Evolutionary conservation across 148 eudicot genomes (phyloP), one percentile per base, ranked within the genome.

Genomic region (Chenopodium suecicum): DNA sequence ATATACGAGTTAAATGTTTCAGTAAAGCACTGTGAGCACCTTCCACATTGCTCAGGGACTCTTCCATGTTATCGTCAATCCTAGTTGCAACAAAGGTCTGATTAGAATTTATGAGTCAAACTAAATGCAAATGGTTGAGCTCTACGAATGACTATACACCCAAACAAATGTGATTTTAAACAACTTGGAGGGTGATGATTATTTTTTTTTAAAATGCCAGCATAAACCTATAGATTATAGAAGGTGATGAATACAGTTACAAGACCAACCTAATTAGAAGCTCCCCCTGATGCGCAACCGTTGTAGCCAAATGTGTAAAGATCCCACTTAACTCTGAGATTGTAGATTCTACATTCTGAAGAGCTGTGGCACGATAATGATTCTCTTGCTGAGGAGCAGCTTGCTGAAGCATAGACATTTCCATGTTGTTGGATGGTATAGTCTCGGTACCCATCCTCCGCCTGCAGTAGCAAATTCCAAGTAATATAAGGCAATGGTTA

Each of bases 51-150:
- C 90, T 83, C 86, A 89, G 79, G 31, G 98, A 81, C 84, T 94
- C 97, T 8, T 90, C 97, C 94, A 94, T 88, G 89, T 94, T 90
- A 80, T 92, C 98, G 70, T 94, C 98, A 78, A 94, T 94, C 91
- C 98, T 85, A 70, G 58, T 44, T 22, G 22, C 47, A 74, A 27
- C 47, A 74, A 67, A 73, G 74, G 25, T 52, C 12, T 20, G 0
- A 81, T 54, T 50, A 48, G 13, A 72, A 41, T 37, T 58, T 27
- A 71, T 41, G 11, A 7, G 71, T 60, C 60, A 62, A 76, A 34
- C 20, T 70, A 14, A 12, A 16, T 7, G 23, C 48, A 63, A 25
- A 2, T 70, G 56, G 44, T 50, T 17, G 34, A 52, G 34, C 25
- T 58, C 50, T 66, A 34, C 13, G 5, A 16, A 17, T 29, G 67